phyloP scores from a whole-genome alignment of 225 moss, liverwort and hornwort species.

The Pseudoscleropodium purum region DNA sequence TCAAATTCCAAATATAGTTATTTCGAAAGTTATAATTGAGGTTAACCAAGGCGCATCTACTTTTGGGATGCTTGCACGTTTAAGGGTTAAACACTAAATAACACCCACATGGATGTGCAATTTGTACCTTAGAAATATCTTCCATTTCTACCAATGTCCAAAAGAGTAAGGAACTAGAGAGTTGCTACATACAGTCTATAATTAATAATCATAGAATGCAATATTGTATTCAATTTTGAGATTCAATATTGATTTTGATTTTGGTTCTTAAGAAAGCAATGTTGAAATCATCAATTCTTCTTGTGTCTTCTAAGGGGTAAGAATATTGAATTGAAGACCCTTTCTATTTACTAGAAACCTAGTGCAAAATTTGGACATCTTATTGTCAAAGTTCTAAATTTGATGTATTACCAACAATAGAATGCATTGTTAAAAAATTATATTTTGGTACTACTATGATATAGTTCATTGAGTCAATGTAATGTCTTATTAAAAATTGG shows the following conservation, averaged over 20 bases:
- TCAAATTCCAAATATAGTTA: too few species aligned
- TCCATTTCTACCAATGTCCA: neutral
- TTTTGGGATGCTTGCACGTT: too few species aligned
- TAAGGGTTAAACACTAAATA: neutral
- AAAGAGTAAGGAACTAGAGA: fast-evolving
- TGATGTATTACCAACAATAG: neutral
- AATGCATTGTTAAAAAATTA: neutral
- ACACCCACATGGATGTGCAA: fast-evolving
- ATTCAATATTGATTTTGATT: neutral
- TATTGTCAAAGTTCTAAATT: fast-evolving
- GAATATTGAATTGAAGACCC: fast-evolving
- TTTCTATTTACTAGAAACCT: neutral
- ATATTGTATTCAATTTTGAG: neutral
- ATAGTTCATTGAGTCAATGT: neutral
- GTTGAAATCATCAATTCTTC: neutral
- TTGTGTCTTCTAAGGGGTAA: neutral
- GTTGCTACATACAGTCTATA: fast-evolving
- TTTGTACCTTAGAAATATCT: neutral
- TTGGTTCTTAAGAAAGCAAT: neutral
- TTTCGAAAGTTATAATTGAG: too few species aligned
- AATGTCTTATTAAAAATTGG: neutral
- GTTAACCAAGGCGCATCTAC: too few species aligned
- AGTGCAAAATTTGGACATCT: fast-evolving
- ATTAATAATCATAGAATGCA: neutral
- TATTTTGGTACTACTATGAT: neutral